phyloP scores from a whole-genome alignment of 176 grass and related monocot genomes.

The Otatea glauca region DNA sequence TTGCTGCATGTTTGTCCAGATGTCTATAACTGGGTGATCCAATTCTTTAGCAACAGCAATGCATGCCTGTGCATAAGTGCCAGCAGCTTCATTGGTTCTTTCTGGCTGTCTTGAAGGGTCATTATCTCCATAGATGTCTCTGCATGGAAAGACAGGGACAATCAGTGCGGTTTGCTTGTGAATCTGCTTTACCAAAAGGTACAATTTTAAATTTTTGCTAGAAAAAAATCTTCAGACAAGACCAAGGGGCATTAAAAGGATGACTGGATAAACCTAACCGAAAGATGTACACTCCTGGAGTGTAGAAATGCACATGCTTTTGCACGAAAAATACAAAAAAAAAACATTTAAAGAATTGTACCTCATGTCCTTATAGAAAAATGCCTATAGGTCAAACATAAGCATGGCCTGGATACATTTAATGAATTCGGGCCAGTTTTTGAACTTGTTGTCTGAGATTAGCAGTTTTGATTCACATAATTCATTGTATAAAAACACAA shows the following conservation, averaged over 20 bases:
- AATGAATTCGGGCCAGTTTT: neutral
- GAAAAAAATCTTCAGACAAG: neutral
- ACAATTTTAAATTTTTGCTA: neutral
- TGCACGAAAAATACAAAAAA: neutral
- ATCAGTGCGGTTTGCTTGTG: neutral
- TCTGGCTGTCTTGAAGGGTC: constrained; percentile 57
- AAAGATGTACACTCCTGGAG: neutral
- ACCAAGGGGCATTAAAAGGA: neutral
- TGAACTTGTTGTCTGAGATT: neutral
- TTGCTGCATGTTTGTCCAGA: constrained; percentile 80
- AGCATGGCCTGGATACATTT: neutral
- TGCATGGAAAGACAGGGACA: constrained; percentile 26
- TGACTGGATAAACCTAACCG: neutral
- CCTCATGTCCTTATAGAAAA: neutral
- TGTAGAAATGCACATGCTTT: neutral
- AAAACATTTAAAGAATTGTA: neutral
- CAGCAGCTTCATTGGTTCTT: constrained; percentile 90
- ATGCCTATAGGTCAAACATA: neutral
- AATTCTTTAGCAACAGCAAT: constrained; percentile 71
- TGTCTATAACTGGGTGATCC: constrained; percentile 69
- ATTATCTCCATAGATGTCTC: constrained; percentile 61
- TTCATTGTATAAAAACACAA: neutral
- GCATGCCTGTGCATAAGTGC: constrained; percentile 77
- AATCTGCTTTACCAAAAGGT: constrained; percentile 29
- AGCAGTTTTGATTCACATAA: neutral